Base-by-base conservation (phyloP, 805 yeast species). In the Candida sithepensis region DNA sequence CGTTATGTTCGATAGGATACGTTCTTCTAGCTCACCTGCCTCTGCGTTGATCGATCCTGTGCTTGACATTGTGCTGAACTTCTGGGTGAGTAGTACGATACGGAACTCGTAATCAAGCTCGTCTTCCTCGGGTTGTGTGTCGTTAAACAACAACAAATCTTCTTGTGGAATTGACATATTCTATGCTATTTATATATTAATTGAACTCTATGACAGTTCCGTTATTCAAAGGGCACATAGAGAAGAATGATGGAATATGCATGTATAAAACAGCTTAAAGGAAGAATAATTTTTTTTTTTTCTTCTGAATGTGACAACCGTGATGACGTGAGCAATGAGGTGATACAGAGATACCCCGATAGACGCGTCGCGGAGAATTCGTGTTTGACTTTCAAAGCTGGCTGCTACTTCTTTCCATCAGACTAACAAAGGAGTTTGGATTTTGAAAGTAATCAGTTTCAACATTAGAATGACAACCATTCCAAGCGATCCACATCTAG, bases 31-130 rank as follows among this genome's bases (percentile, higher is more conserved):
- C 26, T 75, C 78, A 2, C 59, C 47, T 36, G 59, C 59, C 21
- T 64, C 60, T 23, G 62, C 55, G 21, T 43, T 44, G 8, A 50
- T 43, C 19, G 47, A 48, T 0, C 28, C 34, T 26, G 26, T 28
- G 2, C 72, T 73, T 13, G 70, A 74, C 13, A 43, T 47, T 18
- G n/a, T 13, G 28, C 57, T 61, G 20, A 65, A 67, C 18, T 67
- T 56, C 57, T 71, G 72, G 16, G 69, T 65, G 46, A 77, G 72
- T 36, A 75, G 57, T 32, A 76, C 61, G 20, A 72, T 70, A 43
- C 79, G 60, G 48, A 76, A 64, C 9, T 79, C 80, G 53, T 74
- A 69, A 40, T 75, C 81, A 37, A 77, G 60, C 34, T 71, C 75
- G 43, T 59, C 65, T 32, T 46, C 40, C 34, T 60, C 63, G 2